A percentile compares a stretch with the other conserved stretches of the same genome.
Evolutionary conservation across 805 yeast species (phyloP).

Genomic region (Saturnispora gosingensis): DNA sequence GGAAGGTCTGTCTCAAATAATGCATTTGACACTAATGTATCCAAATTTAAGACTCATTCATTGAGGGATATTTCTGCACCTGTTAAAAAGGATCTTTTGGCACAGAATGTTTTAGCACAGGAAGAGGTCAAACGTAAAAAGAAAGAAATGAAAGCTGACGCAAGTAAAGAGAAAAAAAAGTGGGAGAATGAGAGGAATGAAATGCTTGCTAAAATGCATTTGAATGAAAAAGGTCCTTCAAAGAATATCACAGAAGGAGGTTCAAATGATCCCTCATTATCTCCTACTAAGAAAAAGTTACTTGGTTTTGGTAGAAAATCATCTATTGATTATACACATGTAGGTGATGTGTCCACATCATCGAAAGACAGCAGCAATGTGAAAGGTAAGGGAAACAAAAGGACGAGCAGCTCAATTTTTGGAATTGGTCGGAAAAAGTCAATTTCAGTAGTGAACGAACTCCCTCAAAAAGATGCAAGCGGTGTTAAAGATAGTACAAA

Average conservation of each 20-base stretch:
- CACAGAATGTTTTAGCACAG: background rate
- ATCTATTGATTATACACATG: background rate
- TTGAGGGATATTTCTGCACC: slow-evolving; percentile 16
- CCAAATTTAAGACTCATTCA: slow-evolving; percentile 24
- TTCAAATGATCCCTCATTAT: background rate
- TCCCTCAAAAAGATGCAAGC: background rate
- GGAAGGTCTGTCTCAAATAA: background rate
- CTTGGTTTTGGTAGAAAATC: slow-evolving; percentile 9
- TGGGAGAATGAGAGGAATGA: slow-evolving; percentile 21
- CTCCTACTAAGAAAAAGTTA: background rate
- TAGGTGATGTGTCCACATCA: slow-evolving; percentile 1
- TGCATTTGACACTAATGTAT: slow-evolving; percentile 22
- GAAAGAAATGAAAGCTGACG: slow-evolving; percentile 18
- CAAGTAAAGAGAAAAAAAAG: slow-evolving; percentile 17
- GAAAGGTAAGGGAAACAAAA: background rate
- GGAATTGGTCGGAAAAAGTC: background rate
- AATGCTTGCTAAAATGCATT: background rate
- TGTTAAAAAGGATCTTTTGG: background rate
- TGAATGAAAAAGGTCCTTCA: background rate
- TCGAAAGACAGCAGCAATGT: slow-evolving; percentile 5
- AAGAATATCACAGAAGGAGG: background rate
- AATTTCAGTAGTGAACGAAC: background rate
- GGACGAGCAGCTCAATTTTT: background rate
- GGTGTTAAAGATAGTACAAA: background rate
- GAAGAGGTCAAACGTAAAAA: slow-evolving; percentile 10